Percentiles rank a stretch among this genome's conserved stretches.
These are phyloP conservation scores for Fusarium odoratissimum DNA, from an alignment of 2,329 filamentous ascomycete genomes.

Conservation along the genomic window DNA sequence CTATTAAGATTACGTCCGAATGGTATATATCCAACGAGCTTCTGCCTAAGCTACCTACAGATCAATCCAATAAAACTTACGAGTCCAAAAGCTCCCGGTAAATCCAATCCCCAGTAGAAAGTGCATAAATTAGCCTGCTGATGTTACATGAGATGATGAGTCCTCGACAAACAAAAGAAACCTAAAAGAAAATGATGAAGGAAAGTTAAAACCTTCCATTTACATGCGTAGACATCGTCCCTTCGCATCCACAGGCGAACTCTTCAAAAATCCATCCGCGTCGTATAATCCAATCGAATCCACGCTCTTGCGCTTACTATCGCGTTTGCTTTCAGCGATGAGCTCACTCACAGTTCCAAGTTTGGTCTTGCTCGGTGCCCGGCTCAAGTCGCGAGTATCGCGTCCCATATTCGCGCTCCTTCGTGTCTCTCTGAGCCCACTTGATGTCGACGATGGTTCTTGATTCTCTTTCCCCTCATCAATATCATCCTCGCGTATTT, in stretches of 20 bases:
- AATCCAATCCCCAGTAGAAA: constrained; percentile 5
- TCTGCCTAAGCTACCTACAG: constrained; percentile 26
- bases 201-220: background rate
- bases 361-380: constrained; percentile 31
- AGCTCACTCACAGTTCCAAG: constrained; percentile 46
- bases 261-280: constrained; percentile 58
- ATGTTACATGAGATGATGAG: constrained; percentile 10
- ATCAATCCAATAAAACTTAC: background rate
- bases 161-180: constrained; percentile 24
- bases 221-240: constrained; percentile 46
- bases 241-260: constrained; percentile 53
- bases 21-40: constrained; percentile 40
- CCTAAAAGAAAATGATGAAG: background rate
- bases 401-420: constrained; percentile 35
- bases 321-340: constrained; percentile 37
- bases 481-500: constrained; percentile 37
- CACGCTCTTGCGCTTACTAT: constrained; percentile 45
- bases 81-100: background rate
- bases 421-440: constrained; percentile 31
- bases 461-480: constrained; percentile 48
- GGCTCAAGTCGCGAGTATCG: constrained; percentile 37
- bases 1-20: constrained; percentile 43
- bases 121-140: constrained; percentile 17
- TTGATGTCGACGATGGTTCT: constrained; percentile 18
- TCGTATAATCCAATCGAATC: constrained; percentile 60